Evolutionary conservation across 306 rosid genomes (phyloP).

Genomic region (Ormosia semicastrata): DNA sequence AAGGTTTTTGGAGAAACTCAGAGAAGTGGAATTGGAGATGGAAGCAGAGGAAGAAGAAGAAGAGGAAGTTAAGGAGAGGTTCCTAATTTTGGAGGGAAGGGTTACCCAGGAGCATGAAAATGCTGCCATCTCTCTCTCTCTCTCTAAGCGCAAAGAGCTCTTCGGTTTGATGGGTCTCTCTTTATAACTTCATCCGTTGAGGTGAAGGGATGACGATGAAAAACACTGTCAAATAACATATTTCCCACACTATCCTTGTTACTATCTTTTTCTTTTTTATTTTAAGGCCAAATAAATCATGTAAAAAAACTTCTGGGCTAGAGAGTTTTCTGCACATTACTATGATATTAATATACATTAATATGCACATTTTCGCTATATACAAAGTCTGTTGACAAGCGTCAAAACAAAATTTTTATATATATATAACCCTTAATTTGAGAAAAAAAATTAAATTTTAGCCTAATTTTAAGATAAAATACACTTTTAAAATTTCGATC

Average conservation of each 20-base stretch:
- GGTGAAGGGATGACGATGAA: neutral
- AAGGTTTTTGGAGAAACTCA: slow-evolving; percentile 59
- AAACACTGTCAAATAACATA: neutral
- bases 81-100: slow-evolving; percentile 63
- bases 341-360: too few species aligned
- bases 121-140: slow-evolving; percentile 50
- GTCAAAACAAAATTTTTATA: too few species aligned
- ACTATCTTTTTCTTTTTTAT: neutral
- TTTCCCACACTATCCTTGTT: neutral
- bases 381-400: too few species aligned
- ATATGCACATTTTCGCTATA: too few species aligned
- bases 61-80: slow-evolving; percentile 51
- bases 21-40: slow-evolving; percentile 42
- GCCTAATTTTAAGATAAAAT: too few species aligned
- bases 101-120: slow-evolving; percentile 60
- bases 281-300: too few species aligned
- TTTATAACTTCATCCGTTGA: slow-evolving; percentile 1
- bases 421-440: too few species aligned
- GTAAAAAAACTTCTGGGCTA: too few species aligned
- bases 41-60: slow-evolving; percentile 23
- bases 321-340: too few species aligned
- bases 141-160: neutral
- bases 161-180: neutral
- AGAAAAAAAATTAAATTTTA: too few species aligned
- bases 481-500: too few species aligned